Base-by-base conservation (phyloP, 306 rosid species). In the Corylus heterophylla region DNA sequence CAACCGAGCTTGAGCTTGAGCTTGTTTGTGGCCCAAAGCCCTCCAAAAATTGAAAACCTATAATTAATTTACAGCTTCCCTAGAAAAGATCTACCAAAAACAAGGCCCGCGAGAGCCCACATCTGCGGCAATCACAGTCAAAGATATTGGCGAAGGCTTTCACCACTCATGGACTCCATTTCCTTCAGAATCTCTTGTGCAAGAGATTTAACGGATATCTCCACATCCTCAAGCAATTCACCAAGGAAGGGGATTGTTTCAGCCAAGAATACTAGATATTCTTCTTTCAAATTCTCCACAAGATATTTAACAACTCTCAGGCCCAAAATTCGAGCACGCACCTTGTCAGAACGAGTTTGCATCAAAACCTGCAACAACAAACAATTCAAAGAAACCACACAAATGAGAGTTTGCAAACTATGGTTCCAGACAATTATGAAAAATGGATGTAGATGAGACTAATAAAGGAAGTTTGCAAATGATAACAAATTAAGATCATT, bases 151-250 rank as follows among this genome's bases (percentile, higher is more conserved):
- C 85, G 31, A 64, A 95, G 98, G 80, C 89, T 83, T 83, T 89
- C 97, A 58, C 98, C 97, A 74, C 92, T 90, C 87, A 91, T 49
- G 27, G 90, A 78, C 82, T 93, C 97, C 97, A 95, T 81, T 59
- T 91, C 95, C 85, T 83, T 86, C 74, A 92, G 85, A 87, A 92
- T 86, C 59, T 91, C 93, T 55, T 92, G 98, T 5, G 98, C 95
- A 80, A 90, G 92, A 71, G 96, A 81, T 76, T 91, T 92, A 77
- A 95, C 98, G 18, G 91, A 87, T 54, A 84, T 90, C 80, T 92
- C 98, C 56, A 90, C 90, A 78, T 95, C 98, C 88, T 95, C 98
- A 0, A 95, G 98, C 82, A 95, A 82, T 84, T 95, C 98, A n/a
- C 91, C 90, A 2, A 95, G 89, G 93, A 92, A 91, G 29, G 98